Base-by-base conservation (phyloP, 768 basidiomycete genomes). In the Phallus indusiatus region DNA sequence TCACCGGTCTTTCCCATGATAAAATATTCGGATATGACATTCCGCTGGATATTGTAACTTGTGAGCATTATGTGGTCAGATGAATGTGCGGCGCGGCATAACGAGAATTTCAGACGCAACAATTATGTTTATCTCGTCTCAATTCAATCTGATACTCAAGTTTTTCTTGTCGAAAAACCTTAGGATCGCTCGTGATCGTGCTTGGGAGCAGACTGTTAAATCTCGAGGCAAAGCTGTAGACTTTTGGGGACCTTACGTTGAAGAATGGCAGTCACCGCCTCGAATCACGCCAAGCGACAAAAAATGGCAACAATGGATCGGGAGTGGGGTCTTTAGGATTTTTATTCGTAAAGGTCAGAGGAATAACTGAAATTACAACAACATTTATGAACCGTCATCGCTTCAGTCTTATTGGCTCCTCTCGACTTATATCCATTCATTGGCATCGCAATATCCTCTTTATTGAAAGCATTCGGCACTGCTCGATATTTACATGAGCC, bases 151-250 rank as follows among this genome's bases (percentile, higher is more conserved):
- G 18, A 86, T 97, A 58, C 76, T 95, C 53, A 78, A 76, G 1
- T 94, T 88, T 75, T 94, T 94, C 73, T 80, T 97, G 54, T 78
- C 84, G 28, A 82, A 82, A 50, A 94, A 95, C 70, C 83, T 95
- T 51, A 80, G 83, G 24, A 80, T 93, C 48, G 90, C 92, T 0
- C 81, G 86, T 1, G 81, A 82, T 55, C 79, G 87, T 11, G 91
- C 82, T 11, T 90, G 84, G 81, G 84, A 81, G 18, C 86, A 94
- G 67, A 94, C 92, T 0, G 83, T 95, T 28, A 73, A 78, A 6
- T 94, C 91, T 5, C 81, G 93, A 1, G 86, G 86, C 12, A 95
- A 95, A 64, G 83, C 85, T 0, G 73, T 78, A 0, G 83, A 88
- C 9, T 95, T 94, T 73, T 97, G 91, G 90, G 76, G 78, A 60